phyloP scores from a whole-genome alignment of 768 basidiomycete genomes.

The Saitozyma podzolica region DNA sequence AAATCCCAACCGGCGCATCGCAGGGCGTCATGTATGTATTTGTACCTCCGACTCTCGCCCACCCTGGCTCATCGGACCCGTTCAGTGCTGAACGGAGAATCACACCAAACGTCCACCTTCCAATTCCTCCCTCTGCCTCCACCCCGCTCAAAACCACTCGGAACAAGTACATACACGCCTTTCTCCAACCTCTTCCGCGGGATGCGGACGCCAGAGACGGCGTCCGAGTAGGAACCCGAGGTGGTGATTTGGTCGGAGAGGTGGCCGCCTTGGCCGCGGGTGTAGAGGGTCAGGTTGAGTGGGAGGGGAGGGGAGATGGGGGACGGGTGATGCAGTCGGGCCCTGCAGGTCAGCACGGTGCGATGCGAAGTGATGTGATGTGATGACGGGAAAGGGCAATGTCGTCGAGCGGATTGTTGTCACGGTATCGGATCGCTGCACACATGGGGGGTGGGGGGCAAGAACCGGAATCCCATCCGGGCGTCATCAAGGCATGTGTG shows the following conservation, averaged over 20 bases:
- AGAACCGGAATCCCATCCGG: neutral
- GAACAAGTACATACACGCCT: conserved; percentile 72
- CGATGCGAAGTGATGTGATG: neutral
- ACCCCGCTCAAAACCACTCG: conserved; percentile 70
- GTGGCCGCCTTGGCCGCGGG: conserved; percentile 54
- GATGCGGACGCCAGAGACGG: conserved; percentile 68
- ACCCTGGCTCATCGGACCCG: neutral
- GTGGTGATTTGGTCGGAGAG: conserved; percentile 58
- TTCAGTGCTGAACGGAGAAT: conserved; percentile 24
- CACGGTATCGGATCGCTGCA: neutral
- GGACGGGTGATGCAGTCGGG: conserved; percentile 30
- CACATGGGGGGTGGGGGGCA: neutral
- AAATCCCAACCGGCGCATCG: too few species aligned
- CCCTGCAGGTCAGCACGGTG: conserved; percentile 7
- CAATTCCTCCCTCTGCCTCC: conserved; percentile 58
- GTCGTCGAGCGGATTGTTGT: too few species aligned
- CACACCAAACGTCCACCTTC: conserved; percentile 38
- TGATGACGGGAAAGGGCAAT: neutral
- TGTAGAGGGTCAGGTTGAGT: conserved; percentile 48
- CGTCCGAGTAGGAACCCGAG: conserved; percentile 78
- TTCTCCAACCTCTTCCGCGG: conserved; percentile 55
- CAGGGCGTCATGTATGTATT: too few species aligned
- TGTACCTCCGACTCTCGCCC: too few species aligned
- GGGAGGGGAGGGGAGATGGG: conserved; percentile 21
- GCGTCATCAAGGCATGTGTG: neutral